phyloP scores from a whole-genome alignment of 78 protist genomes.

The Reticulomyxa filosa region DNA sequence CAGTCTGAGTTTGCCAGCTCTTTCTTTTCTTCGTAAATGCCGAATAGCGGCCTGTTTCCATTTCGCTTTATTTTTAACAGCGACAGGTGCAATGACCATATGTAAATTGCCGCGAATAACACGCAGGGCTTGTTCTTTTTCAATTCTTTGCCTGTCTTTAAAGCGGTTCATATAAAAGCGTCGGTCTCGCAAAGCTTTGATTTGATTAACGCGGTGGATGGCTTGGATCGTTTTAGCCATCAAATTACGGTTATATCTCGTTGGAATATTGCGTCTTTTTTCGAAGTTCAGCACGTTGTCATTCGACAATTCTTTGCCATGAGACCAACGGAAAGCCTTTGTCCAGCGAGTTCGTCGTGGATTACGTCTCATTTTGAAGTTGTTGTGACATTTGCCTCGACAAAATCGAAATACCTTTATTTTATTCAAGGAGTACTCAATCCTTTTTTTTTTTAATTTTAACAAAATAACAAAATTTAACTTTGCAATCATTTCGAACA shows the following conservation, averaged over 20 bases:
- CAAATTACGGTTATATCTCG: constrained; percentile 75
- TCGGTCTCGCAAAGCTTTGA: constrained; percentile 39
- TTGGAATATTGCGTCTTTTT: constrained; percentile 71
- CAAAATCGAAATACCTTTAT: constrained; percentile 79
- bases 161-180: constrained; percentile 33
- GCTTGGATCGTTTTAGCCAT: constrained; percentile 37
- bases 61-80: neutral
- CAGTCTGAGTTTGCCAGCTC: no score
- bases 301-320: constrained; percentile 79
- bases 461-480: no score
- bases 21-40: no score
- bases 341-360: constrained; percentile 96
- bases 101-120: neutral
- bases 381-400: constrained; percentile 70
- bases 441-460: neutral
- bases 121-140: neutral
- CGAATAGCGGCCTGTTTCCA: no score
- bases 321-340: constrained; percentile 77
- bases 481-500: constrained; percentile 90
- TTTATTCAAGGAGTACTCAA: neutral
- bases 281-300: constrained; percentile 84
- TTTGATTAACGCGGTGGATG: constrained; percentile 49
- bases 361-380: constrained; percentile 82
- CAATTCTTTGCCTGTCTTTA: neutral
- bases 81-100: neutral